phyloP scores from a whole-genome alignment of 1,284 basidiomycete genomes.

The Ceratorhiza oryzae-sativae region DNA sequence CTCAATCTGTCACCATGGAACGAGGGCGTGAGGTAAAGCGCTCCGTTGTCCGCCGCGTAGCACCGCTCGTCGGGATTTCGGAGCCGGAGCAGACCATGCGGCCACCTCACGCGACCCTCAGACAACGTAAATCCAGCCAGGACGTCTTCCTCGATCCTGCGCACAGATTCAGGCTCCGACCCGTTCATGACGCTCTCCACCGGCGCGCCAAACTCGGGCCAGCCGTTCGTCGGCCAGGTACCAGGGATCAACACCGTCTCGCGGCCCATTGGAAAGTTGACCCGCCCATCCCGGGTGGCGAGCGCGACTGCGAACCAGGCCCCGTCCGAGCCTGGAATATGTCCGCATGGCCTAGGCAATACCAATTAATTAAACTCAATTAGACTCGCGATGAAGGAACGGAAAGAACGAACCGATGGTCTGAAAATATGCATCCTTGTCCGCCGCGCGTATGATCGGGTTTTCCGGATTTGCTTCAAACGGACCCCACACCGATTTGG shows the following conservation, averaged over 20 bases:
- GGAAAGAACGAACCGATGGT: conserved; percentile 25
- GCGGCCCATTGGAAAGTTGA: conserved; percentile 39
- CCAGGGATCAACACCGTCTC: conserved; percentile 40
- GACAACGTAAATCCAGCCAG: neutral
- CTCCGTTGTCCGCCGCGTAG: conserved; percentile 3
- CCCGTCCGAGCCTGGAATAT: conserved; percentile 27
- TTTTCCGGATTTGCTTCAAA: conserved; percentile 39
- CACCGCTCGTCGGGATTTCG: conserved; percentile 34
- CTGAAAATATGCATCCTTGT: conserved; percentile 39
- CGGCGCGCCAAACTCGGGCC: conserved; percentile 31
- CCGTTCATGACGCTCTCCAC: conserved; percentile 33
- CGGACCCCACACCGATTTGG: conserved; percentile 38
- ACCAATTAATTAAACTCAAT: too few species aligned
- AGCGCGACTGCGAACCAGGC: conserved; percentile 39
- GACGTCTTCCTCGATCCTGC: conserved; percentile 5
- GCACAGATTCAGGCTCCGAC: neutral
- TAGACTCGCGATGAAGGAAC: neutral
- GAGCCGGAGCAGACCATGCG: conserved; percentile 34
- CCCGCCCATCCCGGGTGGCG: conserved; percentile 32
- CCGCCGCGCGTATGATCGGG: conserved; percentile 35
- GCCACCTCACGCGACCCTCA: conserved; percentile 17
- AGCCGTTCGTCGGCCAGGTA: conserved; percentile 11
- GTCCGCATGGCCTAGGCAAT: conserved; percentile 37
- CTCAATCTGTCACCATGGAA: conserved; percentile 9
- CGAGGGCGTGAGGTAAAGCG: conserved; percentile 4